Base-by-base conservation (phyloP, 2,329 filamentous ascomycete genomes). In the Microdochium nivale region DNA sequence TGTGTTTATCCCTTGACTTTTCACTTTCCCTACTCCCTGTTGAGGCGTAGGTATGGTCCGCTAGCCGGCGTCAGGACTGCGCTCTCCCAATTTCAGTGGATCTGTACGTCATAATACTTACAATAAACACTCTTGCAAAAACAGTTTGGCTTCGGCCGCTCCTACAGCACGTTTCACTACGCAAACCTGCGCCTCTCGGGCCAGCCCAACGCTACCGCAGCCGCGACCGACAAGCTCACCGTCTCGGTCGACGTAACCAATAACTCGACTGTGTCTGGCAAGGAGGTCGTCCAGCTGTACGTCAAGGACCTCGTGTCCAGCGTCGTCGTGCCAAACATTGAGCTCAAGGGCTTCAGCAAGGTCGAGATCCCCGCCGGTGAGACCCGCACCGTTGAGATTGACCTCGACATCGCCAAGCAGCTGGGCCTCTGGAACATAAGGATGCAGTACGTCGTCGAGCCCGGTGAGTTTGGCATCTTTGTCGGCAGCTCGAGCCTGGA, bases 361-460 rank as follows among this genome's bases (percentile, higher is more conserved):
- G 78, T 86, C 1, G 57, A 72, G 23, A 67, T 87, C 52, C 74
- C 75, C 51, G 78, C 82, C 2, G 83, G 83, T 0, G 72, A 80
- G 62, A 85, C 78, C 1, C 70, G 77, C 57, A 77, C 65, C 5
- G 70, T 77, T 55, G 69, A 61, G 8, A 70, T 83, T 11, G 67
- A 73, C 19, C 59, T 83, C 21, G 60, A 74, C 27, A 70, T 82
- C 3, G 58, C 63, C 21, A 44, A 44, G 40, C 71, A 78, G 48
- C 64, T 80, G 56, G 79, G 79, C 0, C 59, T 83, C 8, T 84
- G 80, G 80, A 70, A 81, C 62, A 58, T 67, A 13, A 71, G 67
- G 32, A 86, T 88, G 82, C 69, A 84, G 64, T 89, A 89, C 65
- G 83, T 87, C 24, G 85, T 90, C 35, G 87, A 90, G 73, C 78